Conservation (phyloP, 1,284 basidiomycete genomes). For the Heterobasidion parviporum region DNA sequence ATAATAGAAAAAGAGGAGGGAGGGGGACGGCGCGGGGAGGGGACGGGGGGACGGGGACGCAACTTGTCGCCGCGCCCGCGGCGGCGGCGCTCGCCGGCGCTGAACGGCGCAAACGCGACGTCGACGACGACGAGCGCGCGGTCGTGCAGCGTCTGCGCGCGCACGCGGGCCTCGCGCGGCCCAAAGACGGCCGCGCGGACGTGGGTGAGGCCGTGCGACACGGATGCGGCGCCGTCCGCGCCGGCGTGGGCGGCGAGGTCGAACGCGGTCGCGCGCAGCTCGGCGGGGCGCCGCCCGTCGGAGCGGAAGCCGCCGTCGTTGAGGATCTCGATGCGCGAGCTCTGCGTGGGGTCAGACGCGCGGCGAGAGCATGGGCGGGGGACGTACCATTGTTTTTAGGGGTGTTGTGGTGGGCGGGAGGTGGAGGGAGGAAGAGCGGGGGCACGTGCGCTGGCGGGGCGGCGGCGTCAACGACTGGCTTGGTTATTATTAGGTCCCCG, state of each 20-base stretch:
- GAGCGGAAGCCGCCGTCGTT: conserved; percentile 86
- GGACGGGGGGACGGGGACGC: conserved; percentile 23
- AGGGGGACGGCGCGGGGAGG: background rate
- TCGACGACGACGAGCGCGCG: conserved; percentile 83
- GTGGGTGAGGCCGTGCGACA: conserved; percentile 87
- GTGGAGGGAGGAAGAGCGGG: background rate
- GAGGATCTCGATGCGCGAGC: conserved; percentile 79
- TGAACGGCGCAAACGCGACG: conserved; percentile 80
- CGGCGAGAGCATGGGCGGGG: background rate
- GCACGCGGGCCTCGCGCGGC: conserved; percentile 79
- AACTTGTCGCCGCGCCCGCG: conserved; percentile 83
- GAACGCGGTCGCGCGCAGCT: conserved; percentile 80
- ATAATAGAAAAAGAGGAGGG: background rate
- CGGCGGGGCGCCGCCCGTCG: conserved; percentile 85
- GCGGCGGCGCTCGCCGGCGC: conserved; percentile 72
- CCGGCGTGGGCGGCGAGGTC: conserved; percentile 69
- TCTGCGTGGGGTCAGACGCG: conserved; percentile 27
- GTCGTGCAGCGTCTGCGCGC: conserved; percentile 72
- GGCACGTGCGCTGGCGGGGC: too few relatives aligned
- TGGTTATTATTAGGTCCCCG: background rate
- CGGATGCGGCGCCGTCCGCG: conserved; percentile 80
- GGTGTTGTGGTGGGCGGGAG: background rate
- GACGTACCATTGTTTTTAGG: background rate
- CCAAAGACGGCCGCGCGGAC: conserved; percentile 87
- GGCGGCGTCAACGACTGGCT: background rate